These are phyloP conservation scores for Aspergillus carlsbadensis DNA, from an alignment of 495 filamentous ascomycete genomes.

Conservation along the genomic window DNA sequence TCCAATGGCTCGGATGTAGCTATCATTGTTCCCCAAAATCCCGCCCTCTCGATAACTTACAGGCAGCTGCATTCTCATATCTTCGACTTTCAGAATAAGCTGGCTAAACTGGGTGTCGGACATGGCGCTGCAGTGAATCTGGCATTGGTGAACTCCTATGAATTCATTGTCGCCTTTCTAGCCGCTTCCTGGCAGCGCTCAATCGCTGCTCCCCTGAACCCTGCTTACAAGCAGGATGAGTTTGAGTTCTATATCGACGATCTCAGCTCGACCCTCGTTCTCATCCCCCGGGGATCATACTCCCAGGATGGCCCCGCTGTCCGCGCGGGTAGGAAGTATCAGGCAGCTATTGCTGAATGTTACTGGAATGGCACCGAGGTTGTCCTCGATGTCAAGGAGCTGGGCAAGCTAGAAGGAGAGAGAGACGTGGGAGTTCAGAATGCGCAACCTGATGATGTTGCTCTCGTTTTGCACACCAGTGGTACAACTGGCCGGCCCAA, in stretches of 20 bases:
- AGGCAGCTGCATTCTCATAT: constrained; percentile 59
- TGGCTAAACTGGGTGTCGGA: constrained; percentile 67
- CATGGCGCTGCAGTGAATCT: constrained; percentile 69
- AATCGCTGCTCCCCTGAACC: constrained; percentile 78
- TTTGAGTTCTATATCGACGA: constrained; percentile 91
- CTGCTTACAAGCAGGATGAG: constrained; percentile 80
- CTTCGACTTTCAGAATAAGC: constrained; percentile 64
- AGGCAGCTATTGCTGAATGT: constrained; percentile 76
- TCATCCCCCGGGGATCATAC: constrained; percentile 70
- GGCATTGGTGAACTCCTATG: constrained; percentile 73
- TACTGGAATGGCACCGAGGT: constrained; percentile 72
- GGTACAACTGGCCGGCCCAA: constrained; percentile 84
- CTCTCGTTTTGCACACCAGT: constrained; percentile 72
- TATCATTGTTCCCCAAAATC: constrained; percentile 65
- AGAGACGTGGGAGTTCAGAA: constrained; percentile 45
- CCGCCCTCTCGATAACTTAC: constrained; percentile 63
- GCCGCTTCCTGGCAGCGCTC: constrained; percentile 73
- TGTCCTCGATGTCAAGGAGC: constrained; percentile 71
- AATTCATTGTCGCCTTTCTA: constrained; percentile 80
- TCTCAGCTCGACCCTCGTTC: constrained; percentile 68
- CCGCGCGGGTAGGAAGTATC: constrained; percentile 69
- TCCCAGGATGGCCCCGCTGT: constrained; percentile 62
- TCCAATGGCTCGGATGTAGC: constrained; percentile 47
- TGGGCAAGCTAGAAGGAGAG: constrained; percentile 61
- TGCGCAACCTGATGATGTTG: constrained; percentile 63